Evolutionary conservation across 768 basidiomycete species (phyloP).

Genomic region (Amyloporia xantha): DNA sequence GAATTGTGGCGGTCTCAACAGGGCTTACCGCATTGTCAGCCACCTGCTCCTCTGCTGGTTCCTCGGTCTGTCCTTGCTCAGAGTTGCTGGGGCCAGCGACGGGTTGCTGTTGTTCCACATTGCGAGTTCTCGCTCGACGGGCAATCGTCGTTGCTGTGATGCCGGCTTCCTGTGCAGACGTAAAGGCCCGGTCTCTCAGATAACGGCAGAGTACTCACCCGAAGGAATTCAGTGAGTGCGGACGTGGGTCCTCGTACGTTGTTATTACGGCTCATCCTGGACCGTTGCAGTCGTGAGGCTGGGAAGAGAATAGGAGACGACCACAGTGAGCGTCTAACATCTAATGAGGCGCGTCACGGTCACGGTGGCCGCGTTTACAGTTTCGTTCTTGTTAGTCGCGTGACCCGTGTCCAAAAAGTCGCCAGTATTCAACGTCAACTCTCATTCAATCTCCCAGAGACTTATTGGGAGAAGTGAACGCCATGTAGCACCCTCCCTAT

Average conservation of each 20-base stretch:
- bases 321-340: too few species aligned
- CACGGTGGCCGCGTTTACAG: too few species aligned
- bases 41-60: slow-evolving; percentile 14
- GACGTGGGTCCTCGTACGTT: slow-evolving; percentile 80
- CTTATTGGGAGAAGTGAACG: too few species aligned
- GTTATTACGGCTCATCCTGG: slow-evolving; percentile 29
- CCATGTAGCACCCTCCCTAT: too few species aligned
- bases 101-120: slow-evolving; percentile 13
- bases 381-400: too few species aligned
- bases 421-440: too few species aligned
- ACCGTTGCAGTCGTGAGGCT: too few species aligned
- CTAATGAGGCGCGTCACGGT: too few species aligned
- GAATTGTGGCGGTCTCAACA: slow-evolving; percentile 11
- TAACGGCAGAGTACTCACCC: slow-evolving; percentile 34
- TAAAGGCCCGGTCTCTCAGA: background rate
- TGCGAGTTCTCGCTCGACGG: slow-evolving; percentile 28
- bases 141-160: slow-evolving; percentile 40
- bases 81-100: slow-evolving; percentile 29
- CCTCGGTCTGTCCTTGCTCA: slow-evolving; percentile 21
- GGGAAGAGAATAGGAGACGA: too few species aligned
- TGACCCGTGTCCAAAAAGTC: too few species aligned
- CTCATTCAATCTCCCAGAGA: too few species aligned
- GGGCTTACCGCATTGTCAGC: slow-evolving; percentile 14
- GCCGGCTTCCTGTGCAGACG: slow-evolving; percentile 38
- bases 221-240: slow-evolving; percentile 76